A percentile compares a stretch with the other conserved stretches of the same genome.
phyloP scores from a whole-genome alignment of 2,329 filamentous ascomycete genomes.

The Colletotrichum sp. region DNA sequence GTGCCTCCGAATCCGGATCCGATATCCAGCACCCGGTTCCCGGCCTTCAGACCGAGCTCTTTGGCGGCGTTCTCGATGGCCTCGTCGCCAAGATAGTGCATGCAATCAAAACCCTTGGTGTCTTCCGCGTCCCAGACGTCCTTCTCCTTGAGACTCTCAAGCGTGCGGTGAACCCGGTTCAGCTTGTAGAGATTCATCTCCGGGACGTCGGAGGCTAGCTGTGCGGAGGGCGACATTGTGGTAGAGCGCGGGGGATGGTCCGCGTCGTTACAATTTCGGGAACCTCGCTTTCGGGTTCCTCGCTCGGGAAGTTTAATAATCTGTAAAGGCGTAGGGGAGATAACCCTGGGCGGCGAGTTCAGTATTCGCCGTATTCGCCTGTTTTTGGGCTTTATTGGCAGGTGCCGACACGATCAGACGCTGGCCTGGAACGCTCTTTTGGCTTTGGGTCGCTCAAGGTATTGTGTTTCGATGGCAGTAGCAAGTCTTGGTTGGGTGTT shows the following conservation, averaged over 20 bases:
- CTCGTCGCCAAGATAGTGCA: slow-evolving; percentile 26
- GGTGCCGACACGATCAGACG: not conserved
- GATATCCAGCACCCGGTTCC: slow-evolving; percentile 22
- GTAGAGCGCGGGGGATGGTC: not conserved
- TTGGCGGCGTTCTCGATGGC: slow-evolving; percentile 23
- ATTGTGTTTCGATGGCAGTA: not conserved
- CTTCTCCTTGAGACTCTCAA: slow-evolving; percentile 15
- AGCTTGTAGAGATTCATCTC: slow-evolving; percentile 20
- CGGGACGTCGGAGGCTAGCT: slow-evolving; percentile 5
- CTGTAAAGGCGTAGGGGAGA: not conserved
- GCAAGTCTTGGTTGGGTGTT: not conserved
- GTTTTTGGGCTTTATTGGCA: not conserved
- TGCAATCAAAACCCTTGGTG: slow-evolving; percentile 26
- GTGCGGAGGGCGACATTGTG: not conserved
- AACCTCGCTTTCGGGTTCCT: not conserved
- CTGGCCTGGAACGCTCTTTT: not conserved
- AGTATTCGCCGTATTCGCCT: not conserved
- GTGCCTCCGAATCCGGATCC: slow-evolving; percentile 27
- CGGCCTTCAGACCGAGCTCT: slow-evolving; percentile 15
- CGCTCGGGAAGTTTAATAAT: not conserved
- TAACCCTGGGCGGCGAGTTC: not conserved
- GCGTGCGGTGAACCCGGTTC: slow-evolving; percentile 4
- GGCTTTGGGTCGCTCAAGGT: not conserved
- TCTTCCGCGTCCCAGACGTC: slow-evolving; percentile 21
- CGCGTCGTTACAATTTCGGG: not conserved